Percentiles rank a stretch among this genome's conserved stretches.
Conservation (phyloP, 306 rosid genomes). For the Sicyos baderoa region DNA sequence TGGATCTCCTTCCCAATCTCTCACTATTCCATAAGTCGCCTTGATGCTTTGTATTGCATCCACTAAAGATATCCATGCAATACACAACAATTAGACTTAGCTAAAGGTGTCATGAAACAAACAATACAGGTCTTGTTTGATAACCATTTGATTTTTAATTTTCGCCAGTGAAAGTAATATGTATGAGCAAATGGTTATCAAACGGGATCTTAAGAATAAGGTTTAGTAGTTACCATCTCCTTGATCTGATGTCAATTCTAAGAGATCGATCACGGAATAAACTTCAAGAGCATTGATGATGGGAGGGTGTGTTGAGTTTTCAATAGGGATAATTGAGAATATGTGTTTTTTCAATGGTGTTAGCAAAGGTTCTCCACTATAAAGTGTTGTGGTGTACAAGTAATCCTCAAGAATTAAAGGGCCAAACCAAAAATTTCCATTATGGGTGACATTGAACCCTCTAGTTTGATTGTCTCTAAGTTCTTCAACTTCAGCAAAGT, state of each 20-base stretch:
- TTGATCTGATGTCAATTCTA: constrained; percentile 28
- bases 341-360: constrained; percentile 10
- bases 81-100: too few species aligned
- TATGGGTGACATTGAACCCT: constrained; percentile 34
- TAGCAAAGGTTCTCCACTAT: background rate
- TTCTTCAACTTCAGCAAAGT: constrained; percentile 40
- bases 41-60: background rate
- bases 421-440: constrained; percentile 23
- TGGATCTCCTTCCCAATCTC: constrained; percentile 18
- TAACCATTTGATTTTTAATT: too few species aligned
- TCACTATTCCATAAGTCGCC: constrained; percentile 8
- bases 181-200: too few species aligned
- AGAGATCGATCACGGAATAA: constrained; percentile 26
- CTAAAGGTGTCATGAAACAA: too few species aligned
- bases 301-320: constrained; percentile 42
- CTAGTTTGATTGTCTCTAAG: constrained; percentile 28
- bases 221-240: constrained; percentile 32
- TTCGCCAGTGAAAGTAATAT: too few species aligned
- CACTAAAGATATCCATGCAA: too few species aligned
- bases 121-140: too few species aligned
- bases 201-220: background rate
- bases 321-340: constrained; percentile 23
- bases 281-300: constrained; percentile 48
- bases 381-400: constrained; percentile 22
- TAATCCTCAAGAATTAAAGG: constrained; percentile 15